Percentiles rank a stretch among this genome's conserved stretches.
phyloP scores from a whole-genome alignment of 2,329 filamentous ascomycete species.

The Ophiostoma montium region DNA sequence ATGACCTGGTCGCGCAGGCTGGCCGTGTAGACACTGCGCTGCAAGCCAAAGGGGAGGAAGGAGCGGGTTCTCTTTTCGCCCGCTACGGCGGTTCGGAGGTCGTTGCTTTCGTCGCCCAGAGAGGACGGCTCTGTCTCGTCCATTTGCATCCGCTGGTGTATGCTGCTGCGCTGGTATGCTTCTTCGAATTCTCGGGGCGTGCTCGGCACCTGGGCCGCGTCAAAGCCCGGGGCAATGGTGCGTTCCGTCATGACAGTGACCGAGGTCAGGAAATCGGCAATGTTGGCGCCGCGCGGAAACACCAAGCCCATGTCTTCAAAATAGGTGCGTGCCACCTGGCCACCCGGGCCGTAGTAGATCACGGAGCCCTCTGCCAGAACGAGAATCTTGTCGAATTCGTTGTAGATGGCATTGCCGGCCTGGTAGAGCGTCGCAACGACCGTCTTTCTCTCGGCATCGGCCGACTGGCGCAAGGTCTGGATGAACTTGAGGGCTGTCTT shows the following conservation, averaged over 20 bases:
- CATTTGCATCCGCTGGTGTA: conserved; percentile 29
- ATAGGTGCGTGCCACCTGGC: conserved; percentile 43
- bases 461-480: conserved; percentile 53
- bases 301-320: conserved; percentile 55
- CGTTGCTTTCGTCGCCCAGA: conserved; percentile 31
- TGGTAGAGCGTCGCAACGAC: conserved; percentile 64
- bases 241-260: conserved; percentile 49
- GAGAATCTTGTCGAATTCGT: conserved; percentile 44
- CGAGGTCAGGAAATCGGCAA: conserved; percentile 60
- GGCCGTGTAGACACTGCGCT: conserved; percentile 60
- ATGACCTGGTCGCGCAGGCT: conserved; percentile 61
- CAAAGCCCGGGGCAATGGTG: conserved; percentile 38
- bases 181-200: conserved; percentile 47
- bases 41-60: conserved; percentile 68
- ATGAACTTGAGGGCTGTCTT: conserved; percentile 65
- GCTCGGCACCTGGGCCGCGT: conserved; percentile 41
- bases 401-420: conserved; percentile 49
- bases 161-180: conserved; percentile 35
- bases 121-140: conserved; percentile 38
- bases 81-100: conserved; percentile 39
- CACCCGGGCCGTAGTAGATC: conserved; percentile 48
- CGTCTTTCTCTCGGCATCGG: conserved; percentile 51
- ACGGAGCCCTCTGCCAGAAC: conserved; percentile 47
- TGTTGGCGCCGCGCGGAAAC: conserved; percentile 52
- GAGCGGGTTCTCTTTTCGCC: conserved; percentile 39